phyloP scores from a whole-genome alignment of 495 filamentous ascomycete genomes.

The Aspergillus bridgeri region DNA sequence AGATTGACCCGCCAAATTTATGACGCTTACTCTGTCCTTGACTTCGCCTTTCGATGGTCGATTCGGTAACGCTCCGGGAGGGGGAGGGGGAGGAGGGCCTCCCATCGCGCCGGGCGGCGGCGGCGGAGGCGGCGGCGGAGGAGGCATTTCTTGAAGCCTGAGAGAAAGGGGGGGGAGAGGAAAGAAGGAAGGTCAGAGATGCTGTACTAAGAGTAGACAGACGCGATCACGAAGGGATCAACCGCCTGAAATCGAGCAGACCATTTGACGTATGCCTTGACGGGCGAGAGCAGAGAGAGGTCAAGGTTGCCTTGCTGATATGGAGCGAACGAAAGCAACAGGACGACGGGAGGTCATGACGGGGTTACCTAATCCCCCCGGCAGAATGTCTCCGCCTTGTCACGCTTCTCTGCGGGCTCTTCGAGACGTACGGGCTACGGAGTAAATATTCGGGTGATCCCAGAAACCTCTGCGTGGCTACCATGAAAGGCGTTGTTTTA shows the following conservation, averaged over 20 bases:
- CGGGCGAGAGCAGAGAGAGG: conserved; percentile 1
- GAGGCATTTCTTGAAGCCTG: conserved; percentile 49
- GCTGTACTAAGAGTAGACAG: background rate
- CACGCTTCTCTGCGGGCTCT: background rate
- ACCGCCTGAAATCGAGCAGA: conserved; percentile 8
- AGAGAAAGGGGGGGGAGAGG: conserved; percentile 10
- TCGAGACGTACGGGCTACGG: too few relatives aligned
- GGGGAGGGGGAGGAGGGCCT: conserved; percentile 68
- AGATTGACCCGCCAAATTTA: conserved; percentile 11
- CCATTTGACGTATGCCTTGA: conserved; percentile 8
- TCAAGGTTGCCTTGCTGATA: conserved; percentile 7
- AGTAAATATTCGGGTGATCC: background rate
- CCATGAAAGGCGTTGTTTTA: conserved; percentile 36
- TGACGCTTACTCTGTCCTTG: conserved; percentile 53
- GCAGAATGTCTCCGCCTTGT: conserved; percentile 21
- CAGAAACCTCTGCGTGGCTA: background rate
- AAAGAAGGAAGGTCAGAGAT: conserved; percentile 9
- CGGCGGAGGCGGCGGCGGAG: conserved; percentile 68
- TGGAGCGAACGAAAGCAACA: conserved; percentile 4
- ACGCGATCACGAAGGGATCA: conserved; percentile 14
- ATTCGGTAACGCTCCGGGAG: conserved; percentile 45
- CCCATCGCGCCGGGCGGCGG: conserved; percentile 59
- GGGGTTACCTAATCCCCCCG: conserved; percentile 3
- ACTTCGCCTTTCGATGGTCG: conserved; percentile 45
- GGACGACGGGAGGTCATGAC: background rate